Conservation (phyloP, 495 filamentous ascomycete species). For the Cudoniella acicularis region DNA sequence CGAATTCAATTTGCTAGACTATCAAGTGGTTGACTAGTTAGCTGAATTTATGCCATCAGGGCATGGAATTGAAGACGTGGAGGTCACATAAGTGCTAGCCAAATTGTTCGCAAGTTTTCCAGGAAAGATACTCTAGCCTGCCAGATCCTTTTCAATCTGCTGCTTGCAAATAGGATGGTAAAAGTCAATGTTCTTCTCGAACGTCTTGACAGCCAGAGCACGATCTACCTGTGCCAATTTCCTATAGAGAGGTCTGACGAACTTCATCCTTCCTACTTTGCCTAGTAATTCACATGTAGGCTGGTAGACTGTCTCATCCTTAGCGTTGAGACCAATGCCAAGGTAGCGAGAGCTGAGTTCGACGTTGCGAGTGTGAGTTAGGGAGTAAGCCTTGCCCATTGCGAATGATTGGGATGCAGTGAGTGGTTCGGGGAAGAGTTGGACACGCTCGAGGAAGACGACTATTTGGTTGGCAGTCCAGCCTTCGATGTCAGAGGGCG, state of each 20-base stretch:
- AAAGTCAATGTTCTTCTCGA: constrained; percentile 81
- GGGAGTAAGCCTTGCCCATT: constrained; percentile 70
- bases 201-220: constrained; percentile 72
- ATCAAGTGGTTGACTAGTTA: no score
- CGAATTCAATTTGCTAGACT: no score
- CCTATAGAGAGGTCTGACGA: constrained; percentile 79
- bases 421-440: constrained; percentile 59
- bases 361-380: constrained; percentile 68
- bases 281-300: constrained; percentile 72
- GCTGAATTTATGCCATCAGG: no score
- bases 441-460: constrained; percentile 79
- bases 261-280: constrained; percentile 92
- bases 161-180: constrained; percentile 92
- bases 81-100: no score
- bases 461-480: constrained; percentile 84
- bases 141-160: constrained; percentile 79
- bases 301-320: constrained; percentile 59
- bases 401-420: constrained; percentile 55
- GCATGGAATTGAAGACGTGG: no score
- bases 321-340: constrained; percentile 70
- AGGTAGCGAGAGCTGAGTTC: constrained; percentile 80
- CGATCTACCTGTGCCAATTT: constrained; percentile 68
- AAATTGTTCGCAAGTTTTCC: no score
- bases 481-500: constrained; percentile 58
- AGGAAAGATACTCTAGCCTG: no score